These are phyloP conservation scores for Monosporozyma aerobia DNA, from an alignment of 805 yeast genomes.

Conservation along the genomic window DNA sequence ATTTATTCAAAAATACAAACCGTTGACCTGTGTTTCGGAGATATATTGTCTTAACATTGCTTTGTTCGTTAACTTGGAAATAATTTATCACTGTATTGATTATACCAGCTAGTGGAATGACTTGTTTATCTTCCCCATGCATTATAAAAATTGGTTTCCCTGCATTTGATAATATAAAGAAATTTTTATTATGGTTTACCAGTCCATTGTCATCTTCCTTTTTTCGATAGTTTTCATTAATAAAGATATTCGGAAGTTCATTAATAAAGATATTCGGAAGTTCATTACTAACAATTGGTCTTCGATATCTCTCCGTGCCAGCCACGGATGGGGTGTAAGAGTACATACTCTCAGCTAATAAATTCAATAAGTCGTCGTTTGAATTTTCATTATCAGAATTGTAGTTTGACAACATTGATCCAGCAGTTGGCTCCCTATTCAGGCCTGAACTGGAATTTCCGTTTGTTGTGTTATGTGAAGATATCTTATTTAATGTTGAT, in stretches of 20 bases:
- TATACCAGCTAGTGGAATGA: slow-evolving; percentile 67
- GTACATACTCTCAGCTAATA: slow-evolving; percentile 15
- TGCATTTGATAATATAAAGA: slow-evolving; percentile 69
- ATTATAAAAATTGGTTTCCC: slow-evolving; percentile 83
- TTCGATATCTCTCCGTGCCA: slow-evolving; percentile 1
- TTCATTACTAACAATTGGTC: slow-evolving; percentile 24
- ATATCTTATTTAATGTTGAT: neutral
- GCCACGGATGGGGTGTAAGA: slow-evolving; percentile 12
- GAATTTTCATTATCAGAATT: neutral
- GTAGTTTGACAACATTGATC: neutral
- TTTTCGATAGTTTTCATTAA: neutral
- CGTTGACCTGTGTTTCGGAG: slow-evolving; percentile 8
- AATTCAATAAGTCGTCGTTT: slow-evolving; percentile 2
- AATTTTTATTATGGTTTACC: slow-evolving; percentile 44
- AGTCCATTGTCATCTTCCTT: neutral
- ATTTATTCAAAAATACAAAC: slow-evolving; percentile 51
- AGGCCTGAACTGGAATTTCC: neutral
- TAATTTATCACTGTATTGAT: slow-evolving; percentile 71
- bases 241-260: slow-evolving; percentile 24
- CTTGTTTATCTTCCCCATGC: slow-evolving; percentile 56
- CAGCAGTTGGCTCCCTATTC: neutral
- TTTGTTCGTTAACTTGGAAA: slow-evolving; percentile 39
- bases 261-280: slow-evolving; percentile 22
- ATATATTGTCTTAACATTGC: slow-evolving; percentile 37
- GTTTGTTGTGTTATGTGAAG: neutral